Evolutionary conservation across 164 flowering plant genomes (phyloP).

Genomic region (Aristolochia californica): DNA sequence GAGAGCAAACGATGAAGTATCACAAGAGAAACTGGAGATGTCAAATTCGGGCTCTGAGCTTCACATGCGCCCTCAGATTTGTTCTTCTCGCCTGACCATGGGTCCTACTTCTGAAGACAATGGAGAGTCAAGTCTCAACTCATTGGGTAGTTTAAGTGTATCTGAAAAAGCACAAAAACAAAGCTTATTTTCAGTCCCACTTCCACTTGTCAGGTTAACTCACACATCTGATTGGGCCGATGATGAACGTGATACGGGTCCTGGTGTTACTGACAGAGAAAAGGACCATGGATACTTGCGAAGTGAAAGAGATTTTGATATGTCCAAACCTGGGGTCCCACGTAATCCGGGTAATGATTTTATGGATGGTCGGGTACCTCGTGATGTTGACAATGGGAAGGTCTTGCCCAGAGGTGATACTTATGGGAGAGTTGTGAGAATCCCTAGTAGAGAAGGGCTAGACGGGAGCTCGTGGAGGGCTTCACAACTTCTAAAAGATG

Average conservation of each 20-base stretch:
- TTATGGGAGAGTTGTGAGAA: constrained; percentile 14
- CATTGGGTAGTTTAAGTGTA: constrained; percentile 1
- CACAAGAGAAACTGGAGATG: constrained; percentile 24
- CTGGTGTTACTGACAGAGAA: constrained; percentile 35
- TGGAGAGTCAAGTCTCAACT: constrained; percentile 16
- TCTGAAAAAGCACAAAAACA: constrained; percentile 22
- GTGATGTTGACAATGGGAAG: constrained; percentile 44
- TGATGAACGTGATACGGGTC: constrained; percentile 91
- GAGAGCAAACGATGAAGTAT: constrained; percentile 20
- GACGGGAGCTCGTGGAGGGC: constrained; percentile 59
- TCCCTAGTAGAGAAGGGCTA: constrained; percentile 43
- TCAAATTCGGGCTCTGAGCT: constrained; percentile 16
- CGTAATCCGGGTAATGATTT: constrained; percentile 28
- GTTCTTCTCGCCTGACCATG: constrained; percentile 18
- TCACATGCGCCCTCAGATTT: constrained; percentile 35
- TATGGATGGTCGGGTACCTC: constrained; percentile 34
- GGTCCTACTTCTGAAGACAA: constrained; percentile 21
- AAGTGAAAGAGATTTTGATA: constrained; percentile 66
- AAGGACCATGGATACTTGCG: constrained; percentile 46
- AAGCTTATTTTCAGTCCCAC: constrained; percentile 53
- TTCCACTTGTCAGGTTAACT: constrained; percentile 57
- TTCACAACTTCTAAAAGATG: constrained; percentile 29
- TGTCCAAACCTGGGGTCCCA: constrained; percentile 43
- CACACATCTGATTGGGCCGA: constrained; percentile 97
- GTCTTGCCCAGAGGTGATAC: constrained; percentile 23